Evolutionary conservation across 1,284 basidiomycete genomes (phyloP), one percentile per base, ranked within the genome.

Genomic region (Vanrija pseudolonga): DNA sequence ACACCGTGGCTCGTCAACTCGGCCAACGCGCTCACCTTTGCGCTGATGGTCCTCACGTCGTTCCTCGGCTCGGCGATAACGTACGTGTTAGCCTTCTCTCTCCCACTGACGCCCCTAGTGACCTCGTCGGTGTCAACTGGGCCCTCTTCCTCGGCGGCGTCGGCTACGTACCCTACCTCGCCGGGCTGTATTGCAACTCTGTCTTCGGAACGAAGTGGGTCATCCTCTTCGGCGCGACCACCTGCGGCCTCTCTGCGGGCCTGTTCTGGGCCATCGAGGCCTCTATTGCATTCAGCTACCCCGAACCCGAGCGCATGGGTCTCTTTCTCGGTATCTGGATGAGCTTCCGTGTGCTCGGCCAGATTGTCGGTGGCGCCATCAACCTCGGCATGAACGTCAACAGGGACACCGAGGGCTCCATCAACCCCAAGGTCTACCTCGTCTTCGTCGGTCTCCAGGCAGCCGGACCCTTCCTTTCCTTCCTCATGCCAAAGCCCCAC

Each of bases 11-110:
- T 69, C 12, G 71, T 74, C 45, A 74, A 76, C 39, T 66, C 68
- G 3, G 68, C 68, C 53, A 74, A 73, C 53, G 55, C 66, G 1
- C 55, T 71, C 15, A 73, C 71, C 0, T 76, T 74, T 54, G 61
- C 56, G 0, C 53, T 67, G 18, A 67, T 67, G 66, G 59, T 66
- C 22, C 11, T 65, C 11, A 51, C 54, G 2, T 50, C 54, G 12
- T 51, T 49, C 24, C 45, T 56, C 14, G 46, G 40, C 0, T 45
- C 49, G 15, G 36, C 38, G 8, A 42, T 56, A 23, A 44, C 28
- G 32, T 32, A 15, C 9, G 32, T 32, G 4, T 1, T 32, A 15
- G 14, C 9, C 12, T n/a, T n/a, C 32, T 32, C 12, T 1, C 32
- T 1, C 32, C 32, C 12, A 32, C 12, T 32, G 32, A 32, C 32